Evolutionary conservation across 768 basidiomycete genomes (phyloP).

Genomic region (Amanita muscaria): DNA sequence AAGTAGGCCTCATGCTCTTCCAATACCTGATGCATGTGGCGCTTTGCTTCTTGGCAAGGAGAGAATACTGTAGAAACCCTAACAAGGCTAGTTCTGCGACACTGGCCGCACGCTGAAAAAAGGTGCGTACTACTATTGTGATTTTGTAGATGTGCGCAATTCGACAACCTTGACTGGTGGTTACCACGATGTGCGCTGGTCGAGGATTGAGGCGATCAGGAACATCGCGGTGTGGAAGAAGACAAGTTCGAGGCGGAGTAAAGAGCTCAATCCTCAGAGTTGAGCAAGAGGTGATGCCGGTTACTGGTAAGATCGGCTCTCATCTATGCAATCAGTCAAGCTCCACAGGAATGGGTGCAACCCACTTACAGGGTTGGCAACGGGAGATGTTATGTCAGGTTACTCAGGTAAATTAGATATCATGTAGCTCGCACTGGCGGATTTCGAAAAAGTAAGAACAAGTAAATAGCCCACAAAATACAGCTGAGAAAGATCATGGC

Average conservation of each 20-base stretch:
- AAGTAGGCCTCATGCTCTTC: no score
- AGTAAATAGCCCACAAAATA: conserved; percentile 66
- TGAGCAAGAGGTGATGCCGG: conserved; percentile 80
- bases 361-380: conserved; percentile 56
- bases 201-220: conserved; percentile 83
- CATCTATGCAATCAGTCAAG: conserved; percentile 30
- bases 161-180: conserved; percentile 97
- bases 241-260: conserved; percentile 61
- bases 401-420: conserved; percentile 66
- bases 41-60: no score
- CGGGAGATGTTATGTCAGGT: conserved; percentile 56
- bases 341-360: neutral
- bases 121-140: no score
- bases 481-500: conserved; percentile 27
- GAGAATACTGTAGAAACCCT: no score
- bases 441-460: conserved; percentile 64
- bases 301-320: conserved; percentile 65
- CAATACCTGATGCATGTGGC: no score
- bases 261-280: conserved; percentile 57
- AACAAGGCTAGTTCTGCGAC: no score
- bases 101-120: no score
- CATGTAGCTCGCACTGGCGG: conserved; percentile 39
- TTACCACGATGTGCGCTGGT: conserved; percentile 86
- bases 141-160: no score
- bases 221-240: conserved; percentile 68